Conservation (phyloP, 169 alveolate genomes). For the Plasmodium adleri region DNA sequence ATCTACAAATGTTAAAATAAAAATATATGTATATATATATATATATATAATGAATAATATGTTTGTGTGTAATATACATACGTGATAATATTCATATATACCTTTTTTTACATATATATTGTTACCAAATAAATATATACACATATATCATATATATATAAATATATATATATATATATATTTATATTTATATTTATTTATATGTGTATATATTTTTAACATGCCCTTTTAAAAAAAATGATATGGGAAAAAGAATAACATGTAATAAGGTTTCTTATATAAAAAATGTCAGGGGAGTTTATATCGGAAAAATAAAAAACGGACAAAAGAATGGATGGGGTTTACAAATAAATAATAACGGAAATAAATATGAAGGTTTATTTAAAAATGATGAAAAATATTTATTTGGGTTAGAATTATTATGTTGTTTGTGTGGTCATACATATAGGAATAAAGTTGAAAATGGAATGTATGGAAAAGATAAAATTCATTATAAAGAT, state of each 20-base stretch:
- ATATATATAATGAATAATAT: too few species aligned
- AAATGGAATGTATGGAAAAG: background rate
- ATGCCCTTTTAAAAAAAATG: conserved; percentile 53
- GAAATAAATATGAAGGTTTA: conserved; percentile 82
- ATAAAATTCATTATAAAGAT: background rate
- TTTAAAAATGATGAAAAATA: conserved; percentile 78
- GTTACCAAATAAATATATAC: too few species aligned
- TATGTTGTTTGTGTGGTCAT: conserved; percentile 72
- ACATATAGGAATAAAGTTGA: conserved; percentile 40
- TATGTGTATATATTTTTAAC: conserved; percentile 11
- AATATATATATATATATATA: background rate
- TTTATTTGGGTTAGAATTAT: conserved; percentile 79
- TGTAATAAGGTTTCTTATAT: conserved; percentile 31
- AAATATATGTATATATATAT: too few species aligned
- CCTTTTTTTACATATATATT: too few species aligned
- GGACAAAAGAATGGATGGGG: conserved; percentile 83
- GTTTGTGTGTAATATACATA: too few species aligned
- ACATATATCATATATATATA: background rate
- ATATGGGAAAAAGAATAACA: conserved; percentile 75
- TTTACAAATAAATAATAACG: conserved; percentile 76
- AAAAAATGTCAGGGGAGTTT: conserved; percentile 43
- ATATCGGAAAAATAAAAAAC: conserved; percentile 51
- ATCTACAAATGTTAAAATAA: too few species aligned
- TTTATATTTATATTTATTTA: conserved; percentile 2
- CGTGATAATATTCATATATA: too few species aligned